Conservation (phyloP, 1,284 basidiomycete species). For the Rhodotorula sp. region DNA sequence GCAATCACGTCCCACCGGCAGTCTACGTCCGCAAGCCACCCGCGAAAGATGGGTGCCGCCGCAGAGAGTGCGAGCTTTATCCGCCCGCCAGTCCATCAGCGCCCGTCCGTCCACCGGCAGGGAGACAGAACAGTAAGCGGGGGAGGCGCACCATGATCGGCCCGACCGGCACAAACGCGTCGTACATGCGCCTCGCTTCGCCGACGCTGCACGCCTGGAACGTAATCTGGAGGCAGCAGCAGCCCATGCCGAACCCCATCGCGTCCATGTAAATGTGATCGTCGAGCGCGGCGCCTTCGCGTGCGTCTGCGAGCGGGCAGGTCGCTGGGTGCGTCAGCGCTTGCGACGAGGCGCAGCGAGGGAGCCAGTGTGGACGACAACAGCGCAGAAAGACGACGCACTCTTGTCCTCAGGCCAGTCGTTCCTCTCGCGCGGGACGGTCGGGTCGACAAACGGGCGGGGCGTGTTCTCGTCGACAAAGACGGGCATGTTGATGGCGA, state of each 20-base stretch:
- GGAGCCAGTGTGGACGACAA: too few species aligned
- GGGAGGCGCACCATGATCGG: slow-evolving; percentile 76
- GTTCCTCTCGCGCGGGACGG: slow-evolving; percentile 79
- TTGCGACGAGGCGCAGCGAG: not conserved
- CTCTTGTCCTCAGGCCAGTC: slow-evolving; percentile 79
- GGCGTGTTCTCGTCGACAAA: slow-evolving; percentile 87
- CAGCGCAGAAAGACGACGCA: slow-evolving; percentile 48
- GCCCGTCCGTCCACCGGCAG: slow-evolving; percentile 7
- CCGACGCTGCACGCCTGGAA: slow-evolving; percentile 94
- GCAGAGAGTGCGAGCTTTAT: slow-evolving; percentile 85
- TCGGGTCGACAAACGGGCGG: slow-evolving; percentile 83
- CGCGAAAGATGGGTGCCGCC: slow-evolving; percentile 90
- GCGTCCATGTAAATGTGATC: slow-evolving; percentile 99
- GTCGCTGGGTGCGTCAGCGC: not conserved
- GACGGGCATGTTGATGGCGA: slow-evolving; percentile 92
- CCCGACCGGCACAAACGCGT: slow-evolving; percentile 88
- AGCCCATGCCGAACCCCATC: slow-evolving; percentile 99
- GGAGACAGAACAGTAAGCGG: slow-evolving; percentile 10
- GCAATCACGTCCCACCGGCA: slow-evolving; percentile 98
- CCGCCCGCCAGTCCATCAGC: not conserved
- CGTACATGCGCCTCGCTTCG: slow-evolving; percentile 90
- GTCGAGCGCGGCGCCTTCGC: slow-evolving; percentile 76
- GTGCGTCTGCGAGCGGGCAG: slow-evolving; percentile 65
- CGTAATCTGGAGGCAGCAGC: slow-evolving; percentile 95
- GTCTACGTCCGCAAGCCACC: slow-evolving; percentile 93